These are phyloP conservation scores for Neurospora tetraspora DNA, from an alignment of 495 filamentous ascomycete genomes.

Conservation along the genomic window DNA sequence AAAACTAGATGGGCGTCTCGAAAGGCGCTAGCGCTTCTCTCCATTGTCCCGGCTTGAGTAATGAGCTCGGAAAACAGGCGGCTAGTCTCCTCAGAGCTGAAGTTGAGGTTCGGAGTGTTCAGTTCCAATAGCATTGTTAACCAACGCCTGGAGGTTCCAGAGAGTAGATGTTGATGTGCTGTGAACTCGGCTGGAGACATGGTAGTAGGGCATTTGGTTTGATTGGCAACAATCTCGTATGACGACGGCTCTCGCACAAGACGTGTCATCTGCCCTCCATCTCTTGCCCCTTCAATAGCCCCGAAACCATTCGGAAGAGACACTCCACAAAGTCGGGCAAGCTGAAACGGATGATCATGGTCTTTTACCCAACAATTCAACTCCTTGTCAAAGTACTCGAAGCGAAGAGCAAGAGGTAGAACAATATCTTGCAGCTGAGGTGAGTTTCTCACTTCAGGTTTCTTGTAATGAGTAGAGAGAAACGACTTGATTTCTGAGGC, in stretches of 20 bases:
- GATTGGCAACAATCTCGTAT: conserved; percentile 45
- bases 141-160: conserved; percentile 39
- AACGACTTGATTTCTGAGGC: conserved; percentile 26
- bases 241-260: conserved; percentile 33
- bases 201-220: conserved; percentile 35
- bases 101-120: conserved; percentile 43
- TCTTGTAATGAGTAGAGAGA: neutral
- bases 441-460: neutral
- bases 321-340: neutral
- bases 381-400: conserved; percentile 18
- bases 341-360: neutral
- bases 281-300: neutral
- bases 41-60: conserved; percentile 35
- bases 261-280: neutral
- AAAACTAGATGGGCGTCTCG: conserved; percentile 36
- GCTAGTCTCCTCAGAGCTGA: conserved; percentile 36
- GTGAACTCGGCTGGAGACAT: conserved; percentile 41
- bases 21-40: conserved; percentile 17
- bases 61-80: conserved; percentile 33
- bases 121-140: conserved; percentile 39
- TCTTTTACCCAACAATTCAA: neutral
- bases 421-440: neutral
- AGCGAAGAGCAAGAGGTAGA: conserved; percentile 10
- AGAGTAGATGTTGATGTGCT: conserved; percentile 37
- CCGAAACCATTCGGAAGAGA: neutral